Evolutionary conservation across 805 yeast genomes (phyloP).

Genomic region (Ogataea parapolymorpha): DNA sequence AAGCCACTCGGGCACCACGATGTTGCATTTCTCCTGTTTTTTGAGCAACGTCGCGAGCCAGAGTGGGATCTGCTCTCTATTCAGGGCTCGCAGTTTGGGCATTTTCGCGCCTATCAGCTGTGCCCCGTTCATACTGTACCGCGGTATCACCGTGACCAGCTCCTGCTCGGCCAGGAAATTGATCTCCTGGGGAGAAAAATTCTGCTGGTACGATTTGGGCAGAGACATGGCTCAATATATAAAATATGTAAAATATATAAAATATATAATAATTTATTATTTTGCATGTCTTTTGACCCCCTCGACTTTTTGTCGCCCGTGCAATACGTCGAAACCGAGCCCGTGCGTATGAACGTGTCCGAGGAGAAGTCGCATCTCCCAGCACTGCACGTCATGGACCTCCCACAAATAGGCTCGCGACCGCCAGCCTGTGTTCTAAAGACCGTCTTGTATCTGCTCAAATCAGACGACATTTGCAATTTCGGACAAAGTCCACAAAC

Average conservation of each 20-base stretch:
- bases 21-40: conserved; percentile 80
- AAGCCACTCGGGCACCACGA: conserved; percentile 87
- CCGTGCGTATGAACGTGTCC: conserved; percentile 7
- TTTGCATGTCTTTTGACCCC: conserved; percentile 21
- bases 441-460: conserved; percentile 45
- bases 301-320: conserved; percentile 18
- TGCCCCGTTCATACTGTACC: conserved; percentile 64
- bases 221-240: conserved; percentile 50
- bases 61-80: conserved; percentile 67
- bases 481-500: conserved; percentile 33
- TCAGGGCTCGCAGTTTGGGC: conserved; percentile 64
- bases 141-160: conserved; percentile 68
- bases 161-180: conserved; percentile 85
- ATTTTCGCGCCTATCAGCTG: conserved; percentile 58
- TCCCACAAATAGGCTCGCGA: conserved; percentile 46
- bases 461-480: conserved; percentile 49
- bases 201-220: conserved; percentile 50
- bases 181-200: conserved; percentile 72
- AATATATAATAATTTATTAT: not conserved
- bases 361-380: conserved; percentile 16
- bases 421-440: conserved; percentile 48
- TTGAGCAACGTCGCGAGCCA: conserved; percentile 87
- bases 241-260: conserved; percentile 1
- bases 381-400: conserved; percentile 49
- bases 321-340: conserved; percentile 14